These are phyloP conservation scores for Tricharina praecox DNA, from an alignment of 495 filamentous ascomycete genomes.

Conservation along the genomic window DNA sequence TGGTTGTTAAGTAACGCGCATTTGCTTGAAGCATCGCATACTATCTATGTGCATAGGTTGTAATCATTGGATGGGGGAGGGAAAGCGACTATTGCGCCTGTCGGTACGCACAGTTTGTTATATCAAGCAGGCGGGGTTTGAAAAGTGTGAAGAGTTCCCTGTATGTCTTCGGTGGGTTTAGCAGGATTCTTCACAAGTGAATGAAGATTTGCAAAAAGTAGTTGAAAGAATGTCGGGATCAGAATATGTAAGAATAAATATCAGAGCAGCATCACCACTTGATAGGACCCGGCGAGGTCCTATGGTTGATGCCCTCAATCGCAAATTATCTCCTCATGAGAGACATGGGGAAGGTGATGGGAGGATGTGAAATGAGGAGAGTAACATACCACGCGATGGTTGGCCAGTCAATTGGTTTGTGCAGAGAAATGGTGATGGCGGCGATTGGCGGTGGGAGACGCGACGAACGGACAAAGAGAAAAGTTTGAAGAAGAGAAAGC, in stretches of 20 bases:
- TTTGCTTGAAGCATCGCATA: conserved; percentile 51
- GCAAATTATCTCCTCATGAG: conserved; percentile 94
- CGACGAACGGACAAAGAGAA: too few relatives aligned
- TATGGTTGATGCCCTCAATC: conserved; percentile 69
- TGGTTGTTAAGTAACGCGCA: conserved; percentile 50
- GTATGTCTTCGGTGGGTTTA: too few relatives aligned
- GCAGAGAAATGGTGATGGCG: neutral
- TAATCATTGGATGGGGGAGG: conserved; percentile 57
- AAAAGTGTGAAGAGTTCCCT: too few relatives aligned
- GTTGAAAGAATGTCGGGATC: too few relatives aligned
- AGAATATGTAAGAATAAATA: conserved; percentile 98
- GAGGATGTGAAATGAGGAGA: neutral
- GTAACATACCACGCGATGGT: neutral
- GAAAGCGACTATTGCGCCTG: too few relatives aligned
- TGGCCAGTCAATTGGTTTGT: neutral
- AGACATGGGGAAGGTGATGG: neutral
- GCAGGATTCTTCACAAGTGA: too few relatives aligned
- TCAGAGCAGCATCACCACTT: conserved; percentile 55
- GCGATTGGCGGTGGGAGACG: too few relatives aligned
- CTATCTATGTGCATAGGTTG: conserved; percentile 65
- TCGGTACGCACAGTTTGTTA: too few relatives aligned
- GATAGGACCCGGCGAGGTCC: conserved; percentile 71
- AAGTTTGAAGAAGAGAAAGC: neutral
- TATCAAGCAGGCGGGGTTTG: too few relatives aligned
- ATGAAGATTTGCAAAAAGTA: too few relatives aligned